Conservation (phyloP, 73 alveolate genomes). For the Uronychia binucleata region DNA sequence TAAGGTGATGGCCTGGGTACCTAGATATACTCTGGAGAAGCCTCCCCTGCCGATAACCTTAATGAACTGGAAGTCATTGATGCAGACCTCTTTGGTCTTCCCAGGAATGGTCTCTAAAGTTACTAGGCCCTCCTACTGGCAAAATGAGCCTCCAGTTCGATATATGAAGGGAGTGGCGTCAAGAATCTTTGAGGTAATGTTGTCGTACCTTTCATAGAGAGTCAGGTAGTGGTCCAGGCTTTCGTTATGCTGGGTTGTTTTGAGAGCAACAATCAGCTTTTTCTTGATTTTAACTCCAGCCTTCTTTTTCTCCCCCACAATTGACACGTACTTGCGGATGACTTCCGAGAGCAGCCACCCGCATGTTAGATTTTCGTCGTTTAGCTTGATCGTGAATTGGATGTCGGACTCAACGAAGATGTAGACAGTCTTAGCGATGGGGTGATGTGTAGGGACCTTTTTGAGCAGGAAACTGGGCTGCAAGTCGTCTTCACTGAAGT, state of each 20-base stretch:
- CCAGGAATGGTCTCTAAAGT: slow-evolving; percentile 9
- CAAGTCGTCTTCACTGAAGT: not conserved
- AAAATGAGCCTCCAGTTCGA: slow-evolving; percentile 20
- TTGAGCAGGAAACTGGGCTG: not conserved
- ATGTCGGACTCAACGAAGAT: not conserved
- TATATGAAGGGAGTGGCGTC: slow-evolving; percentile 32
- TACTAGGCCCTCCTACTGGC: slow-evolving; percentile 2
- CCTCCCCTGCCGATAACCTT: slow-evolving; percentile 71
- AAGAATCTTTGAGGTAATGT: slow-evolving; percentile 15
- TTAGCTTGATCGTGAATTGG: not conserved
- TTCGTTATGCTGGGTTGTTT: slow-evolving; percentile 33
- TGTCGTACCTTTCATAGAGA: slow-evolving; percentile 32
- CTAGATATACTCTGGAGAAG: slow-evolving; percentile 33
- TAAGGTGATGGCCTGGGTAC: not conserved
- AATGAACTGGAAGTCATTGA: slow-evolving; percentile 63
- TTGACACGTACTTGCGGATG: slow-evolving; percentile 3
- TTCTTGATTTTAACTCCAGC: not conserved
- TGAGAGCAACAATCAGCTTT: slow-evolving; percentile 61
- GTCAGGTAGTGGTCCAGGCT: slow-evolving; percentile 59
- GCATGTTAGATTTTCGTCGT: slow-evolving; percentile 20
- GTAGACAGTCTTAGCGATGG: not conserved
- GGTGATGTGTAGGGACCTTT: not conserved
- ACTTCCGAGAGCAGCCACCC: slow-evolving; percentile 65
- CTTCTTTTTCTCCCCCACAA: slow-evolving; percentile 7
- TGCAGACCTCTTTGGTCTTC: slow-evolving; percentile 29